Conservation (phyloP, 208 protist genomes). For the Phytomonas serpens region DNA sequence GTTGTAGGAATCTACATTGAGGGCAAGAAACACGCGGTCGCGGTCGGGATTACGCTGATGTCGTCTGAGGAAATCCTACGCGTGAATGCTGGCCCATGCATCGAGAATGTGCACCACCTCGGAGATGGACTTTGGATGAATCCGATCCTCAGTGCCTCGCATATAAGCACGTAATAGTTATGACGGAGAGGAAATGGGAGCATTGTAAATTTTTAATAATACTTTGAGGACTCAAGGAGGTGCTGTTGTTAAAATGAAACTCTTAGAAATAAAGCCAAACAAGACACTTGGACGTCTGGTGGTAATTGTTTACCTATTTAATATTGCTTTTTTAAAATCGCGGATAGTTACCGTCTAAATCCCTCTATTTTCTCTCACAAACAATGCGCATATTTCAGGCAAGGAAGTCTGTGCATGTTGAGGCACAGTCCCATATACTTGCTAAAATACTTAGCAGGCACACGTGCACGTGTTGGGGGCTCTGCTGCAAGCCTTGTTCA, state of each 20-base stretch:
- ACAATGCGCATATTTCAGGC: not conserved
- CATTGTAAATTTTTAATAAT: not conserved
- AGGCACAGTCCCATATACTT: not conserved
- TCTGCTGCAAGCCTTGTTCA: constrained; percentile 55
- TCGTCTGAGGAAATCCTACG: constrained; percentile 88
- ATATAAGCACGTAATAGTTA: constrained; percentile 47
- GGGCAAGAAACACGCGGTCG: constrained; percentile 95
- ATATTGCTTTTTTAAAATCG: not conserved
- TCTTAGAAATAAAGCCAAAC: not conserved
- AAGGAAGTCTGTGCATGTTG: constrained; percentile 11
- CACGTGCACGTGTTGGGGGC: constrained; percentile 31
- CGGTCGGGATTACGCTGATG: constrained; percentile 90
- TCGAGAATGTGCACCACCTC: constrained; percentile 96
- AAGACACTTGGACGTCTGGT: not conserved
- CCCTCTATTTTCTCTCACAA: not conserved
- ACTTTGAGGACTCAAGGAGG: not conserved
- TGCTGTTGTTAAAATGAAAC: not conserved
- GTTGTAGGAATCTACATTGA: constrained; percentile 92
- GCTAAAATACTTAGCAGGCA: constrained; percentile 60
- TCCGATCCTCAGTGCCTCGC: constrained; percentile 72
- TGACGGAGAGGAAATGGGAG: not conserved
- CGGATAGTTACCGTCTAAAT: not conserved
- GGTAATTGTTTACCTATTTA: not conserved
- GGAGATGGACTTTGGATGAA: constrained; percentile 96
- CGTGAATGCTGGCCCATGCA: constrained; percentile 90